Evolutionary conservation across 2,329 filamentous ascomycete genomes (phyloP), one percentile per base, ranked within the genome.

Genomic region (Alternaria alternata): DNA sequence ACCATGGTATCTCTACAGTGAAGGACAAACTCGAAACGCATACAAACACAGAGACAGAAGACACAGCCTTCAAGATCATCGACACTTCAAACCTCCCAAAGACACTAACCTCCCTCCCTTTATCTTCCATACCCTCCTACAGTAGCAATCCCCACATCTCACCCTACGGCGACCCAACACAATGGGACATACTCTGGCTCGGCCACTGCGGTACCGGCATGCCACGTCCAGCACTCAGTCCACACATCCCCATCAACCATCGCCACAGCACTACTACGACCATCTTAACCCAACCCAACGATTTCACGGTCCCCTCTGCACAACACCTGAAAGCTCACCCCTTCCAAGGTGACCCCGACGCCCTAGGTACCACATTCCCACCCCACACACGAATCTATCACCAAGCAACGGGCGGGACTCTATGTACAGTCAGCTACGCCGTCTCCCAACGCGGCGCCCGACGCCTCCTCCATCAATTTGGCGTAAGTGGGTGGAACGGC

Each of bases 181-280:
- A 76, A 43, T 81, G 79, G 79, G 79, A 81, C 56, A 65, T 81
- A 36, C 71, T 81, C 28, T 80, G 78, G 78, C 72, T 79, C 8
- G 80, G 80, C 16, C 72, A 75, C 57, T 75, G 72, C 61, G 72
- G 72, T 32, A 64, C 69, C 24, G 71, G 71, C 34, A 70, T 75
- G 47, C 71, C 72, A 11, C 71, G 72, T n/a, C 61, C 66, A 43
- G 54, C 36, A 22, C 51, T 5, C 41, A 39, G 32, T 5, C 38
- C 22, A 12, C 16, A 54, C 39, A 5, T 5, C 14, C 14, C 32
- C 32, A 30, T 38, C 51, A 39, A 47, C n/a, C 59, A 62, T 6
- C 46, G 61, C 7, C 67, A 62, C 71, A 67, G 51, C 41, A 71
- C 11, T 41, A 74, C 39, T 20, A 26, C 20, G 7, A 26, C 34